A percentile compares a stretch with the other conserved stretches of the same genome.
These are phyloP conservation scores for Chamaecrista fasciculata DNA, from an alignment of 306 rosid genomes.

Conservation along the genomic window DNA sequence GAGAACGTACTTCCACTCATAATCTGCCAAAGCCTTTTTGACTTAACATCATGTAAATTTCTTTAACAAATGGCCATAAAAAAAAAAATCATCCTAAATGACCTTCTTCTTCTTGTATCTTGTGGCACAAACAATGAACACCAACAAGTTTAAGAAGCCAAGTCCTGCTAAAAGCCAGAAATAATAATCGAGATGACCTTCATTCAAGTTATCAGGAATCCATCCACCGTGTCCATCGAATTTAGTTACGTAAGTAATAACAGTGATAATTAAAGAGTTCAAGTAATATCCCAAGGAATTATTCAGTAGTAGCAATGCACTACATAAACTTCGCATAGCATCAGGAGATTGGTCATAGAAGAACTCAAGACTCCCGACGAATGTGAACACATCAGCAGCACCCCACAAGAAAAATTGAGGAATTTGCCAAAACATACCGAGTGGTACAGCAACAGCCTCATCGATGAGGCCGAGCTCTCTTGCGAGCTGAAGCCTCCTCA, in stretches of 20 bases:
- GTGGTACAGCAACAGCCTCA: conserved; percentile 61
- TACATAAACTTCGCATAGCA: conserved; percentile 94
- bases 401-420: conserved; percentile 93
- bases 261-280: conserved; percentile 75
- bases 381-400: conserved; percentile 81
- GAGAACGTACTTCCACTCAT: too few relatives aligned
- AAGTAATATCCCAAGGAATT: conserved; percentile 76
- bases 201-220: conserved; percentile 84
- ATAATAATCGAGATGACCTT: conserved; percentile 77
- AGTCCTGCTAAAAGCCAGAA: conserved; percentile 93
- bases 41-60: background rate
- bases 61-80: too few relatives aligned
- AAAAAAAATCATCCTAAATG: conserved; percentile 45
- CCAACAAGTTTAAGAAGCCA: conserved; percentile 66
- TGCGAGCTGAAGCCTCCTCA: conserved; percentile 64
- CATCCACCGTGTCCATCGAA: conserved; percentile 64
- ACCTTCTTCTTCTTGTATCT: conserved; percentile 75
- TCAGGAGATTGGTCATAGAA: conserved; percentile 97
- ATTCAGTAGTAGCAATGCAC: conserved; percentile 82
- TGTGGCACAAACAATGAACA: conserved; percentile 56
- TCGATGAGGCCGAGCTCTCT: conserved; percentile 59
- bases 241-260: conserved; percentile 77
- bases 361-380: conserved; percentile 89
- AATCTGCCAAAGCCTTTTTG: background rate
- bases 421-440: conserved; percentile 71